Evolutionary conservation across 345 rosid species (phyloP).

Genomic region (Stellera chamaejasme): DNA sequence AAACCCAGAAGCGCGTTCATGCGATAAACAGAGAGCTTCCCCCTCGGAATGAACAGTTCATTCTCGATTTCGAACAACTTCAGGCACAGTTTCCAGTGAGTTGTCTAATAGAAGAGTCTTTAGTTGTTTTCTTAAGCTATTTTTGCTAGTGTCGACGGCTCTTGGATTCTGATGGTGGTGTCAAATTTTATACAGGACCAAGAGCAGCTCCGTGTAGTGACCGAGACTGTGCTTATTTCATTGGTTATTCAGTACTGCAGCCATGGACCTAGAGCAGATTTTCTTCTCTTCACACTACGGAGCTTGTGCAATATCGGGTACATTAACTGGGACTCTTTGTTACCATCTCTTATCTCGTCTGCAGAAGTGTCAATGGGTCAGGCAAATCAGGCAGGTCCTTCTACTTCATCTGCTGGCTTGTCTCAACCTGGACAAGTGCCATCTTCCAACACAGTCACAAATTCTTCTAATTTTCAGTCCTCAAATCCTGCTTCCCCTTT

Average conservation of each 20-base stretch:
- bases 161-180: conserved; percentile 5
- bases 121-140: neutral
- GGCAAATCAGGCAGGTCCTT: conserved; percentile 45
- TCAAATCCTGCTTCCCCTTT: conserved; percentile 56
- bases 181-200: conserved; percentile 50
- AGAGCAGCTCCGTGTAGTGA: conserved; percentile 70
- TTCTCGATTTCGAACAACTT: conserved; percentile 76
- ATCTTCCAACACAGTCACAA: conserved; percentile 37
- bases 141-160: neutral
- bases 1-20: conserved; percentile 78
- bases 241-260: conserved; percentile 68
- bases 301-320: conserved; percentile 60
- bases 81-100: conserved; percentile 67
- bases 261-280: conserved; percentile 89
- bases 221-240: conserved; percentile 75
- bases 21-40: conserved; percentile 82
- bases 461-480: conserved; percentile 52
- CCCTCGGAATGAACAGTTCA: conserved; percentile 87
- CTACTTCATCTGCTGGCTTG: conserved; percentile 46
- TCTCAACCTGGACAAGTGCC: conserved; percentile 53
- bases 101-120: neutral
- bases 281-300: conserved; percentile 84
- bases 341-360: conserved; percentile 76
- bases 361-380: conserved; percentile 59
- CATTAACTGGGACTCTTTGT: conserved; percentile 84